Base-by-base conservation (phyloP, 139 green algal species). In the Spirogloea muscicola region DNA sequence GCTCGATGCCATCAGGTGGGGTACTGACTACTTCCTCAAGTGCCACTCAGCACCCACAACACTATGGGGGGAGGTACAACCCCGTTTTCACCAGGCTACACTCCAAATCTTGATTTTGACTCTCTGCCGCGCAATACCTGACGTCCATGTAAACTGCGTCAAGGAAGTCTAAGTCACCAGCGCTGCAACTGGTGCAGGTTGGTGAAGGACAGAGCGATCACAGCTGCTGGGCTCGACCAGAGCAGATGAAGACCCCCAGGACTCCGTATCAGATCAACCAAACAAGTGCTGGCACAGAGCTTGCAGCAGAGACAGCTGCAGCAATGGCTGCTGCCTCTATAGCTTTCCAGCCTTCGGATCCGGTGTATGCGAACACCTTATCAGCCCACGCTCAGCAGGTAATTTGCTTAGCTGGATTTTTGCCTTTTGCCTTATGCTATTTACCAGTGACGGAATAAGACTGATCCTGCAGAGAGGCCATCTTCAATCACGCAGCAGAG, bases 21-120 rank as follows among this genome's bases (percentile, higher is more conserved):
- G 74, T 0, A 69, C 76, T 5, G 85, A 89, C 77, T 90, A 81
- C 66, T 81, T 90, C 44, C 6, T 89, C 29, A 85, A 85, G 46
- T 73, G 70, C 34, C 82, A 89, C 72, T 42, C 74, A 27, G 27
- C 34, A 1, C 52, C 82, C 9, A 82, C 86, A n/a, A n/a, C n/a
- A n/a, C n/a, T n/a, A n/a, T n/a, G n/a, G n/a, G n/a, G n/a, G n/a
- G n/a, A n/a, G n/a, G n/a, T n/a, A n/a, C n/a, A n/a, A n/a, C n/a
- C n/a, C n/a, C n/a, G n/a, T n/a, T n/a, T n/a, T n/a, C n/a, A n/a
- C n/a, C n/a, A n/a, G n/a, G n/a, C n/a, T n/a, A n/a, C n/a, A n/a
- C n/a, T n/a, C n/a, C n/a, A n/a, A n/a, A n/a, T n/a, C n/a, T n/a
- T n/a, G n/a, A n/a, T n/a, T n/a, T n/a, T n/a, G n/a, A n/a, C n/a